Percentiles rank a stretch among this genome's conserved stretches.
phyloP scores from a whole-genome alignment of 345 rosid species.

The Luvunga scandens region DNA sequence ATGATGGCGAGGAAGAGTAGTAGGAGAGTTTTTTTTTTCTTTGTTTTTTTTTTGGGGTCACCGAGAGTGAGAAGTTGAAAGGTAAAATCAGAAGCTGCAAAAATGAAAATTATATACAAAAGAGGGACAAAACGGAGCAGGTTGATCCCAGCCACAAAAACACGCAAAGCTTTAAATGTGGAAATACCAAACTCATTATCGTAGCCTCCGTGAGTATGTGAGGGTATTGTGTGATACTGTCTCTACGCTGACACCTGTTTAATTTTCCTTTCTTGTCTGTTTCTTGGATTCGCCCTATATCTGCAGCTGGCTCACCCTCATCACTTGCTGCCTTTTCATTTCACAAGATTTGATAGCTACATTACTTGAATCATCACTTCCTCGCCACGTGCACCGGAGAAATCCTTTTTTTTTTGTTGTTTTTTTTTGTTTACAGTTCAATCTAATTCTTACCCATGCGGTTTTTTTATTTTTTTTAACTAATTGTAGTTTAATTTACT shows the following conservation, averaged over 20 bases:
- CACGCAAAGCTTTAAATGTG: constrained; percentile 41
- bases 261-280: constrained; percentile 26
- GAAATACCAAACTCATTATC: constrained; percentile 18
- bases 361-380: constrained; percentile 5
- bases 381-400: constrained; percentile 16
- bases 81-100: background rate
- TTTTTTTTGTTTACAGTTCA: too few relatives aligned
- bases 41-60: too few relatives aligned
- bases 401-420: too few relatives aligned
- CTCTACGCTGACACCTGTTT: constrained; percentile 22
- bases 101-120: background rate
- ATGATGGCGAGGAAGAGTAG: background rate
- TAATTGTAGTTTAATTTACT: too few relatives aligned
- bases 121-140: constrained; percentile 2
- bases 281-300: constrained; percentile 21
- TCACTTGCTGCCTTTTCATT: constrained; percentile 13
- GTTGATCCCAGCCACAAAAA: constrained; percentile 5
- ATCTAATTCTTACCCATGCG: too few relatives aligned
- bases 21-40: background rate
- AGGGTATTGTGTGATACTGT: background rate
- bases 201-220: background rate
- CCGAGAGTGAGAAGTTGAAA: background rate
- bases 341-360: constrained; percentile 20
- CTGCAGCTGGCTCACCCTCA: background rate
- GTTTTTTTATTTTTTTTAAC: too few relatives aligned